These are phyloP conservation scores for Fusarium pseudoanthophilum DNA, from an alignment of 2,329 filamentous ascomycete species.

Conservation along the genomic window DNA sequence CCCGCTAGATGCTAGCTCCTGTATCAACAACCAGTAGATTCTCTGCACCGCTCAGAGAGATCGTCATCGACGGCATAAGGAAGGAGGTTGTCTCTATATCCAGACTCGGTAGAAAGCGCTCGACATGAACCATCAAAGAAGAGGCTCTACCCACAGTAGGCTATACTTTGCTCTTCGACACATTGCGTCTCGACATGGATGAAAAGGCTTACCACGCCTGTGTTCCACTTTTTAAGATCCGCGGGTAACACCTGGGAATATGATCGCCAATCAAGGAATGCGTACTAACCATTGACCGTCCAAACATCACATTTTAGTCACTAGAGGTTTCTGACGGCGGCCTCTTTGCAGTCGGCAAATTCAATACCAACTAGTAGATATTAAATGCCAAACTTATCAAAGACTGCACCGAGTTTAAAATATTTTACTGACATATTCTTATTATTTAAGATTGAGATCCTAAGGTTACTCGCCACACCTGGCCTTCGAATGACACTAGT, in stretches of 20 bases:
- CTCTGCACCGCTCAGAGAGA: background rate
- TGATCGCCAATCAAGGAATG: background rate
- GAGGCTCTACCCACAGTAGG: accelerated
- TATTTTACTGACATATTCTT: too few relatives aligned
- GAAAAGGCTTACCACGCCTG: background rate
- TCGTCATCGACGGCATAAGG: accelerated
- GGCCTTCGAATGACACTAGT: too few relatives aligned
- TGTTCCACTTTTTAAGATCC: background rate
- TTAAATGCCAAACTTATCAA: accelerated
- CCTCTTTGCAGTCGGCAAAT: too few relatives aligned
- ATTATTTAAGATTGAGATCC: too few relatives aligned
- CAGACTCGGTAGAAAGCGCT: background rate
- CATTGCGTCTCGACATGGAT: background rate
- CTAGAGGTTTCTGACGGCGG: accelerated
- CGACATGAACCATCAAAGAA: accelerated
- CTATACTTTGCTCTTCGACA: background rate
- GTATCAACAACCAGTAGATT: background rate
- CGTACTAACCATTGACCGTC: background rate
- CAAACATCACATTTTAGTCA: too few relatives aligned
- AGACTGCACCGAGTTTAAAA: too few relatives aligned
- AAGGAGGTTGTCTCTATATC: background rate
- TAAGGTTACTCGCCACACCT: too few relatives aligned
- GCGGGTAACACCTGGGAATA: background rate
- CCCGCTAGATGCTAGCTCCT: background rate
- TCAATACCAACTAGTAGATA: too few relatives aligned